Conservation (phyloP, 108 stramenopile genomes). For the Hondaea fermentalgiana region DNA sequence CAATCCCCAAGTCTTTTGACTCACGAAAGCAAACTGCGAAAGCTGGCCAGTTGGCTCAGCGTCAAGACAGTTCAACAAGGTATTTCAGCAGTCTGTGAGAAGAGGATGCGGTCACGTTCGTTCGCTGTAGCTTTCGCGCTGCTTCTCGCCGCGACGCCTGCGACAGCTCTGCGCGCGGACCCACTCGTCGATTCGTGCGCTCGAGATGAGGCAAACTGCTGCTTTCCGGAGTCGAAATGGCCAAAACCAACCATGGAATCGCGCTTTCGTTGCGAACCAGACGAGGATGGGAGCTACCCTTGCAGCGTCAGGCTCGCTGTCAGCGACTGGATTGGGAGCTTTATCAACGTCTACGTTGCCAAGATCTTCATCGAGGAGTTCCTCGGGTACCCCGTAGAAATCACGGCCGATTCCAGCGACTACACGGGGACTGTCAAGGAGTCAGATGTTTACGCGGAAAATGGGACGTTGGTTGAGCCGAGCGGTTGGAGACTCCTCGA, state of each 20-base stretch:
- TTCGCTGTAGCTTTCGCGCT: too few species aligned
- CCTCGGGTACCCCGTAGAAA: neutral
- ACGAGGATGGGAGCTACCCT: neutral
- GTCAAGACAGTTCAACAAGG: too few species aligned
- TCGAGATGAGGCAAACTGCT: neutral
- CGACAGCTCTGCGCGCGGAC: neutral
- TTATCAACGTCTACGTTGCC: neutral
- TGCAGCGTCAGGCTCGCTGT: neutral
- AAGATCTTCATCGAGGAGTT: constrained; percentile 11
- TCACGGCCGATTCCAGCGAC: neutral
- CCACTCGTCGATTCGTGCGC: neutral
- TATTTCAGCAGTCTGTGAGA: too few species aligned
- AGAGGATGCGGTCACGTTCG: too few species aligned
- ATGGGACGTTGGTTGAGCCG: neutral
- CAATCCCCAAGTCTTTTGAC: too few species aligned
- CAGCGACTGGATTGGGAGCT: neutral
- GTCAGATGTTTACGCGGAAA: neutral
- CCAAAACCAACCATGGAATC: neutral
- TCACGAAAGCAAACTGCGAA: too few species aligned
- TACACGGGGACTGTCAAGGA: neutral
- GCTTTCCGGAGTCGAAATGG: neutral
- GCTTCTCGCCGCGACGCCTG: too few species aligned
- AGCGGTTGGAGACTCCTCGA: neutral
- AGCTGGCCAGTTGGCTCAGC: too few species aligned
- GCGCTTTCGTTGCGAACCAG: neutral